Base-by-base conservation (phyloP, 2,329 filamentous ascomycete species). In the Macrophomina tecta region DNA sequence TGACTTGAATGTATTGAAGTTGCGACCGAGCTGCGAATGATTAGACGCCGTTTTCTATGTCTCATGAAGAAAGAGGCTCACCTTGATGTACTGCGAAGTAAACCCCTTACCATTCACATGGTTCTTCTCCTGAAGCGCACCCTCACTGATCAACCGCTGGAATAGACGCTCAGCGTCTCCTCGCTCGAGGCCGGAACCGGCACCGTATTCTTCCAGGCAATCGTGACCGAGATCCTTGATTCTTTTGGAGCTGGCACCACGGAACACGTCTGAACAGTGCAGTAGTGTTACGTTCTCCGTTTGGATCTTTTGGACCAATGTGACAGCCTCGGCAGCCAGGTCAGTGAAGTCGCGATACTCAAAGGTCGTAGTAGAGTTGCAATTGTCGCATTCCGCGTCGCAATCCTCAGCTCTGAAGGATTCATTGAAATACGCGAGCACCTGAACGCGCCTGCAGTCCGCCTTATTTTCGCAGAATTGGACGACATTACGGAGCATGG, bases 401-500 rank as follows among this genome's bases (percentile, higher is more conserved):
- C 95, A 99, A 62, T 92, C 85, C 12, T 87, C 85, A 45, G 84
- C 83, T 62, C 87, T 82, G 75, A 98, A 99, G 0, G 84, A 83
- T 78, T 99, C 96, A 67, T 91, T 93, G 82, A 99, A 99, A 78
- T 99, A 99, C n/a, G 87, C 87, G 40, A 99, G 87, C 16, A 99
- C 90, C 77, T 97, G 92, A 1, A 91, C 90, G 68, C 95, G 87
- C 69, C 95, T 90, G 76, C 95, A 99, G 72, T 97, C 93, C 65
- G 87, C 89, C 72, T 87, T 87, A 78, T 97, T 97, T 74, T 97
- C 92, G 77, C 94, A 98, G 74, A 91, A 99, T 67, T 92, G 88
- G 0, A 93, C 85, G 68, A 99, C 93, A 45, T 89, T 89, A 68
- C 91, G 89, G 55, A 99, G 84, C 93, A 98, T 97, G 45, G 90